Base-by-base conservation (phyloP, 202 grass and related monocot species). In the Dendrocalamus latiflorus region DNA sequence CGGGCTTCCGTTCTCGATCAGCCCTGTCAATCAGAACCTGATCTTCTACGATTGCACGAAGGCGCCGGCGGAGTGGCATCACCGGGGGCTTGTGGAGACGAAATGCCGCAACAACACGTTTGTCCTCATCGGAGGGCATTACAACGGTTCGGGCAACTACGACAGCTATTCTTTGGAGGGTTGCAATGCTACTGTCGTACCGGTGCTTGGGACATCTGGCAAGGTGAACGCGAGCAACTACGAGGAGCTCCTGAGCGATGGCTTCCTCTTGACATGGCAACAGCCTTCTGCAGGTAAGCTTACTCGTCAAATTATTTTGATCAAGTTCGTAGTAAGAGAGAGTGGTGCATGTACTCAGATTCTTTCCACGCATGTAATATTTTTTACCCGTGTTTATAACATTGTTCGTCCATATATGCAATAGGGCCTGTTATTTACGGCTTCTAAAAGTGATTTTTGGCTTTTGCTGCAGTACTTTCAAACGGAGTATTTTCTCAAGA, bases 211-310 rank as follows among this genome's bases (percentile, higher is more conserved):
- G 11, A 0, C 0, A 0, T 8, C 14, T 1, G 72, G 50, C 24
- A 2, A 20, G 30, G 42, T 0, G n/a, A 80, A 81, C 53, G 81
- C 78, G 4, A 84, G 70, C 8, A 15, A 55, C 8, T 91, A 89
- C 54, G 9, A 20, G 18, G 2, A 17, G 1, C 74, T 89, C 6
- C 44, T 88, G 12, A 3, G 37, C 0, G 11, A 33, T 0, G 92
- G 92, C 1, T 94, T 91, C 87, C 60, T 81, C 17, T 6, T 94
- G 57, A 82, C 13, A 49, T 90, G 78, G 79, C 28, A 3, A 0
- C 47, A 0, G 5, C 8, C 1, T 7, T 8, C 16, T 5, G 1
- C 6, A 15, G 55, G 86, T 88, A 44, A 72, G 47, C 1, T 72
- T 0, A 5, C 28, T 3, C 11, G 11, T 44, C 36, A 59, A 62